phyloP scores from a whole-genome alignment of 371 early-diverging fungal genomes.

The Mortierella sp. region DNA sequence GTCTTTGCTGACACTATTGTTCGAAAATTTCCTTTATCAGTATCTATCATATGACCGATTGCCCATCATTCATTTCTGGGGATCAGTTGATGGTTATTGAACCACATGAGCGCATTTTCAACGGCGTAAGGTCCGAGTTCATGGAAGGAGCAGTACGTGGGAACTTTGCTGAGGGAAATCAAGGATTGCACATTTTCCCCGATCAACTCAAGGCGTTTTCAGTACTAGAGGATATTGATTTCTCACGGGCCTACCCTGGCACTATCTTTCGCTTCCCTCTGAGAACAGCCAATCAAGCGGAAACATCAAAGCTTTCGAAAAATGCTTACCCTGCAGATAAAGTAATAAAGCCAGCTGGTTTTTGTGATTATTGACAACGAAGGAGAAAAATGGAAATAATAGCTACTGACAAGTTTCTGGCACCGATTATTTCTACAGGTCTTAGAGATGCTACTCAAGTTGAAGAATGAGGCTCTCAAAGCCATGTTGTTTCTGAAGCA shows the following conservation, averaged over 20 bases:
- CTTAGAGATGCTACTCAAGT: slow-evolving; percentile 24
- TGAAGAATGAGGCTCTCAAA: slow-evolving; percentile 34
- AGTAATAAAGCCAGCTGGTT: slow-evolving; percentile 3
- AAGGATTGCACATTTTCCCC: slow-evolving; percentile 10
- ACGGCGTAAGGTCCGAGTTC: slow-evolving; percentile 7
- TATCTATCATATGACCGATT: slow-evolving; percentile 57
- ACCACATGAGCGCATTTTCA: slow-evolving; percentile 50
- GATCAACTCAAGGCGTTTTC: slow-evolving; percentile 37
- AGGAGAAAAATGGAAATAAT: neutral
- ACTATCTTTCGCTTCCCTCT: slow-evolving; percentile 51
- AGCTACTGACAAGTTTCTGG: neutral
- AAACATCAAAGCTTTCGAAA: slow-evolving; percentile 16
- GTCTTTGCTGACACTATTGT: neutral
- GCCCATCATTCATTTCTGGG: slow-evolving; percentile 51
- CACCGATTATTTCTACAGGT: slow-evolving; percentile 17
- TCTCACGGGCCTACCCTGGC: slow-evolving; percentile 24
- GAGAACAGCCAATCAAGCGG: slow-evolving; percentile 26
- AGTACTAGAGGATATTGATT: slow-evolving; percentile 33
- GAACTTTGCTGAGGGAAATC: slow-evolving; percentile 1
- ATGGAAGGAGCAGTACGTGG: slow-evolving; percentile 22
- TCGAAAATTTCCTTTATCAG: slow-evolving; percentile 7
- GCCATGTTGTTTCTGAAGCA: slow-evolving; percentile 53
- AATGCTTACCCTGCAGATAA: slow-evolving; percentile 19
- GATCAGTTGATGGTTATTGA: slow-evolving; percentile 44
- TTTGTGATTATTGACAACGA: neutral